A percentile compares a stretch with the other conserved stretches of the same genome.
phyloP scores from a whole-genome alignment of 2,329 filamentous ascomycete species.

The Fusarium keratoplasticum region DNA sequence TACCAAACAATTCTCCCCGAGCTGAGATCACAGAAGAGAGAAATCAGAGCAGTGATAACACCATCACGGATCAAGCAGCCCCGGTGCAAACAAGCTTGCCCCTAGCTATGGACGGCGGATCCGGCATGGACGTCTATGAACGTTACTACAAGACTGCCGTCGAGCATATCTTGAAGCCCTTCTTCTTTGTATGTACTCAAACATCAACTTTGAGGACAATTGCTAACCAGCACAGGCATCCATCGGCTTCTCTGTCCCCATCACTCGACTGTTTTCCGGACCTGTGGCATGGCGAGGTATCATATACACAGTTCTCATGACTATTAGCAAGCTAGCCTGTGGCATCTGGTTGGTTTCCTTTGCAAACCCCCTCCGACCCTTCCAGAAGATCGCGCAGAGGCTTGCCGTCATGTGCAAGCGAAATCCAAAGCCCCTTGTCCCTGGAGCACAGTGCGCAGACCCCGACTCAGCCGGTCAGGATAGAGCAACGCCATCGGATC shows the following conservation, averaged over 20 bases:
- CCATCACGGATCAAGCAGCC: neutral
- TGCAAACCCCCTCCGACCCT: neutral
- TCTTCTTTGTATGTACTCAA: constrained; percentile 73
- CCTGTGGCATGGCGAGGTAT: constrained; percentile 77
- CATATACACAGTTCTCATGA: constrained; percentile 79
- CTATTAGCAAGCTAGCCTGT: constrained; percentile 69
- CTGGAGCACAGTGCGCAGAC: constrained; percentile 28
- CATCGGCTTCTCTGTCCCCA: constrained; percentile 83
- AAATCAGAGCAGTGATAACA: neutral
- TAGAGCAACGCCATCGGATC: neutral
- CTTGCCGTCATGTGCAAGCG: neutral
- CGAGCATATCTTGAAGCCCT: constrained; percentile 70
- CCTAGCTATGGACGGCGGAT: neutral
- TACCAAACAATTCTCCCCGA: neutral
- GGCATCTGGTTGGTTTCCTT: constrained; percentile 66
- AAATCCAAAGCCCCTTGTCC: neutral
- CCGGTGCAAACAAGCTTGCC: neutral
- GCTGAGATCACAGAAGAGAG: neutral
- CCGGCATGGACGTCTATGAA: constrained; percentile 24
- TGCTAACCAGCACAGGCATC: constrained; percentile 54
- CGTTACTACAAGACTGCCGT: constrained; percentile 52
- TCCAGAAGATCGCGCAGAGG: neutral
- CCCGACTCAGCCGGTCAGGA: neutral
- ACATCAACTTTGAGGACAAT: accelerated
- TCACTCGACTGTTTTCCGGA: constrained; percentile 74